Evolutionary conservation across 768 basidiomycete species (phyloP).

Genomic region (Pilatotrama ljubarskyi): DNA sequence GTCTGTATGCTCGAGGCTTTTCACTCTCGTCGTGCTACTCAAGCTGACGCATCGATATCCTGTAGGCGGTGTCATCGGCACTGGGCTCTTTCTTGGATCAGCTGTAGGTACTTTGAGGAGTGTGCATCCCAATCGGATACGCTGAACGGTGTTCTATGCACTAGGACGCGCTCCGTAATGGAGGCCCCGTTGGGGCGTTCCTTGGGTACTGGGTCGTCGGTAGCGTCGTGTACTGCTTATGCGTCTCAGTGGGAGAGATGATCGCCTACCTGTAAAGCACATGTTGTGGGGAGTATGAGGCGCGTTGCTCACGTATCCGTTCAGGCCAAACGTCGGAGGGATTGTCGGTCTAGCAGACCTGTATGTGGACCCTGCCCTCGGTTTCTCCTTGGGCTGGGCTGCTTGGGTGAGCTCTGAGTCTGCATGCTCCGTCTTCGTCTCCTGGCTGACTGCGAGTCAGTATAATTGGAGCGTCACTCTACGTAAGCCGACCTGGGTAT

Average conservation of each 20-base stretch:
- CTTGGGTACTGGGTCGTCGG: conserved; percentile 50
- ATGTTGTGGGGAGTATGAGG: not conserved
- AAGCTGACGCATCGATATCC: not conserved
- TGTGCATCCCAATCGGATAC: not conserved
- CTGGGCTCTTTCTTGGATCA: conserved; percentile 42
- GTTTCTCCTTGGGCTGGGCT: conserved; percentile 48
- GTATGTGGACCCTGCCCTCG: conserved; percentile 51
- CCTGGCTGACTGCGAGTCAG: conserved; percentile 25
- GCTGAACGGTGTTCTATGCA: not conserved
- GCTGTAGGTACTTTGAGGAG: conserved; percentile 16
- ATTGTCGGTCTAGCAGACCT: conserved; percentile 45
- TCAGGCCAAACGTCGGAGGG: conserved; percentile 32
- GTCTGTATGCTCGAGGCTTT: conserved; percentile 2
- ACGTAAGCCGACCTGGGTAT: conserved; percentile 28
- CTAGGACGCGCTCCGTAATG: conserved; percentile 41
- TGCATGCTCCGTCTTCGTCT: conserved; percentile 23
- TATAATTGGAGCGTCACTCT: conserved; percentile 32
- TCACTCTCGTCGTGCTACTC: conserved; percentile 17
- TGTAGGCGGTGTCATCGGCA: conserved; percentile 37
- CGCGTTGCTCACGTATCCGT: not conserved
- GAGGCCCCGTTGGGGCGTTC: conserved; percentile 54
- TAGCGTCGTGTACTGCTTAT: conserved; percentile 34
- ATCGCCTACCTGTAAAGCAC: conserved; percentile 26
- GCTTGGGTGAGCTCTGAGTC: conserved; percentile 37
- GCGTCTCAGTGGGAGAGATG: conserved; percentile 43